Conservation (phyloP, 148 eudicot species). For the Rhododendron kiyosumense region DNA sequence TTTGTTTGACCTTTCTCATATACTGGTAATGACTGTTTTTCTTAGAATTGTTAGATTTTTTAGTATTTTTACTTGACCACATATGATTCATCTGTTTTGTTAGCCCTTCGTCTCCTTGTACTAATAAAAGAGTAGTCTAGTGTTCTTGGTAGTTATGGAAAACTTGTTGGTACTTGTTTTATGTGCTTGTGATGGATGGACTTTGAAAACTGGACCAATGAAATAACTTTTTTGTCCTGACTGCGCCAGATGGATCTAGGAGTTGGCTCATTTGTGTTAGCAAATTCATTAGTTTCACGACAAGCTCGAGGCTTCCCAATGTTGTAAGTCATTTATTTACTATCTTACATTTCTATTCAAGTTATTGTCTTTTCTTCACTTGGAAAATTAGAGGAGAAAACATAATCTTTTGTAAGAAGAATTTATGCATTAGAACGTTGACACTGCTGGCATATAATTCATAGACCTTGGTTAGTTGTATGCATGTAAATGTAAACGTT, state of each 20-base stretch:
- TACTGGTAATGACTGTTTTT: background rate
- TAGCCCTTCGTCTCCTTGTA: background rate
- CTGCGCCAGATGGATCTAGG: constrained; percentile 87
- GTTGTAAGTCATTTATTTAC: constrained; percentile 37
- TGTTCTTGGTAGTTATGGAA: background rate
- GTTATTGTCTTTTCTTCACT: background rate
- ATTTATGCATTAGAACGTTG: background rate
- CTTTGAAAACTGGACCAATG: background rate
- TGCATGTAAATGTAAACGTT: background rate
- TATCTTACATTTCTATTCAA: background rate
- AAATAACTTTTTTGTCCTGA: background rate
- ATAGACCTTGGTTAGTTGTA: background rate
- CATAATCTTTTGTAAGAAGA: background rate
- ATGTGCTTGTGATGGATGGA: background rate
- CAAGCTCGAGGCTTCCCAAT: constrained; percentile 79
- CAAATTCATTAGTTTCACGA: constrained; percentile 87
- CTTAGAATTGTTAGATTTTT: background rate
- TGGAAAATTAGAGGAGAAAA: background rate
- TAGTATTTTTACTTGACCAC: background rate
- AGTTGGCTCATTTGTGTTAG: constrained; percentile 88
- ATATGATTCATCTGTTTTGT: background rate
- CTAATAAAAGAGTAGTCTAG: background rate
- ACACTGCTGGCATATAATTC: background rate
- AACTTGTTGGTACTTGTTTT: constrained; percentile 1
- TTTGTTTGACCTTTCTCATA: background rate